Evolutionary conservation across 2,329 filamentous ascomycete genomes (phyloP).

Genomic region (Colletotrichum godetiae): DNA sequence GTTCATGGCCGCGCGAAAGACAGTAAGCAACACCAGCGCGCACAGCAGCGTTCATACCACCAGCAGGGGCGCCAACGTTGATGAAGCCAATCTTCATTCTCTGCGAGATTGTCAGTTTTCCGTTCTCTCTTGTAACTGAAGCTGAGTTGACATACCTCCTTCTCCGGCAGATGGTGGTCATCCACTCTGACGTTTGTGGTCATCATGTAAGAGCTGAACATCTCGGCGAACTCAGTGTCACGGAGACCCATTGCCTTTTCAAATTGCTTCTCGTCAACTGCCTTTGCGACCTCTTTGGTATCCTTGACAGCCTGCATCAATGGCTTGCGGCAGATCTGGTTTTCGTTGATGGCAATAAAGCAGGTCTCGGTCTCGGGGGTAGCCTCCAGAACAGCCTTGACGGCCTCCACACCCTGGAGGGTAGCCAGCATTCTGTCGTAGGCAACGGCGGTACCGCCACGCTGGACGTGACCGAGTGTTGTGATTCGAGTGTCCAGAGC

Average conservation of each 20-base stretch:
- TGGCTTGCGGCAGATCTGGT: constrained; percentile 93
- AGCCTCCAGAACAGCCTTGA: constrained; percentile 89
- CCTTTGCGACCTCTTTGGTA: constrained; percentile 85
- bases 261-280: constrained; percentile 88
- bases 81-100: constrained; percentile 95
- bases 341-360: constrained; percentile 96
- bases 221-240: constrained; percentile 93
- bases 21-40: constrained; percentile 95
- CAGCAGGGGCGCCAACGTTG: constrained; percentile 95
- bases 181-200: constrained; percentile 86
- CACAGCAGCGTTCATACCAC: constrained; percentile 98
- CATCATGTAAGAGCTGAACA: constrained; percentile 90
- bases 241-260: constrained; percentile 87
- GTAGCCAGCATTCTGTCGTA: constrained; percentile 96
- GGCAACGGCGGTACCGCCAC: constrained; percentile 90
- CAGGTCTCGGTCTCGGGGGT: constrained; percentile 91
- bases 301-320: constrained; percentile 89
- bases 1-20: constrained; percentile 89
- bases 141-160: constrained; percentile 68
- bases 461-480: constrained; percentile 95
- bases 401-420: constrained; percentile 92
- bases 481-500: constrained; percentile 93
- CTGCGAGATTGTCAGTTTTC: constrained; percentile 56
- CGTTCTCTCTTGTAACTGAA: background rate
- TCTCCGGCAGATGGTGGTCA: constrained; percentile 71